phyloP scores from a whole-genome alignment of 495 filamentous ascomycete species.

The Daldinia childiae region DNA sequence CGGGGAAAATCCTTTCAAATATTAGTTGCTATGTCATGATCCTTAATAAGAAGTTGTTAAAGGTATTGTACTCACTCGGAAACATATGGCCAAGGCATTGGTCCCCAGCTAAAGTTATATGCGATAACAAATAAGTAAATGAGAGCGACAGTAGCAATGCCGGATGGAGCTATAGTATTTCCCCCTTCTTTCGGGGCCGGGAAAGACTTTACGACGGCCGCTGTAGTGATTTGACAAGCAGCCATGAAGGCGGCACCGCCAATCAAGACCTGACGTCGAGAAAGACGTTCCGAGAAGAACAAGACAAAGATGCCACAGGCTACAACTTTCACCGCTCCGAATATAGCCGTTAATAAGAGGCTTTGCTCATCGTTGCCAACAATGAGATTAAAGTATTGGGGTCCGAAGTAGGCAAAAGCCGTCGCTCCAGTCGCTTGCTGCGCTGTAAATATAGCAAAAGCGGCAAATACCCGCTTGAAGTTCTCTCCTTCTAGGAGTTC shows the following conservation, averaged over 20 bases:
- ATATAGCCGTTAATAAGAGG: conserved; percentile 61
- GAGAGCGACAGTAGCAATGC: conserved; percentile 59
- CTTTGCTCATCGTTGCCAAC: conserved; percentile 53
- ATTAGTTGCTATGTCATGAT: conserved; percentile 50
- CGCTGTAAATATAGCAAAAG: conserved; percentile 62
- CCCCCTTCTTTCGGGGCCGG: conserved; percentile 47
- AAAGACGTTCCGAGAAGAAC: conserved; percentile 52
- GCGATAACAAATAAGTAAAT: conserved; percentile 61
- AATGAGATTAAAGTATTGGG: conserved; percentile 60
- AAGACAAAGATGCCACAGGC: conserved; percentile 54
- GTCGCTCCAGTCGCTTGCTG: conserved; percentile 56
- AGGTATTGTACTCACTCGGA: conserved; percentile 46
- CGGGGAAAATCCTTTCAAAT: conserved; percentile 60
- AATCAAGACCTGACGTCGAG: conserved; percentile 51
- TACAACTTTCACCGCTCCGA: conserved; percentile 60
- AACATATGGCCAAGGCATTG: conserved; percentile 61
- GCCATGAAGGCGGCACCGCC: conserved; percentile 55
- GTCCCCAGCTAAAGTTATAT: conserved; percentile 62
- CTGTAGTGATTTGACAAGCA: conserved; percentile 44
- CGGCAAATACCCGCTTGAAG: conserved; percentile 50
- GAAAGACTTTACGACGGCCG: conserved; percentile 50
- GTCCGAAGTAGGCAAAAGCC: conserved; percentile 50
- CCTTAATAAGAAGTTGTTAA: conserved; percentile 20
- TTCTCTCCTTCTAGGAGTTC: conserved; percentile 50
- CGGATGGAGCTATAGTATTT: conserved; percentile 50